phyloP scores from a whole-genome alignment of 768 basidiomycete genomes.

The Erythrobasidium yunnanense region DNA sequence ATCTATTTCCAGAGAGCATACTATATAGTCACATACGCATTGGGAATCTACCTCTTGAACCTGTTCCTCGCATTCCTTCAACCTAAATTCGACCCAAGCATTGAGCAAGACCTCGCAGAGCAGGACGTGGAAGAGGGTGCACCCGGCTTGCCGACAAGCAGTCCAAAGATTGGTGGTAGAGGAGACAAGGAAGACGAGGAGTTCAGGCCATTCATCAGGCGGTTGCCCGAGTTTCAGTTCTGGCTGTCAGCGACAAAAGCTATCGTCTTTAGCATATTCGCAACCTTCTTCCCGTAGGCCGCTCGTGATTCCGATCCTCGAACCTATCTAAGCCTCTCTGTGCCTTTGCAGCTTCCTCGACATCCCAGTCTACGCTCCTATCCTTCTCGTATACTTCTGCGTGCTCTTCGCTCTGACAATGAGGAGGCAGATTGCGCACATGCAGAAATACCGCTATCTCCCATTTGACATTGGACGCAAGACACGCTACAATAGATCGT shows the following conservation, averaged over 20 bases:
- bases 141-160: constrained; percentile 44
- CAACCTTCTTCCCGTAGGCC: constrained; percentile 73
- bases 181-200: constrained; percentile 72
- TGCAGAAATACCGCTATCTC: constrained; percentile 82
- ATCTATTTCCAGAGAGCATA: constrained; percentile 69
- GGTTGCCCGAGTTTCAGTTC: constrained; percentile 93
- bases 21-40: constrained; percentile 39
- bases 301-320: not conserved
- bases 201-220: constrained; percentile 88
- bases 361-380: constrained; percentile 98
- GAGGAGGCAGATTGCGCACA: constrained; percentile 89
- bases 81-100: constrained; percentile 92
- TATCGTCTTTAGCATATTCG: constrained; percentile 64
- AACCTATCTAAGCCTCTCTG: not conserved
- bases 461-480: constrained; percentile 94
- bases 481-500: constrained; percentile 52
- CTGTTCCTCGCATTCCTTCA: constrained; percentile 93
- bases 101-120: constrained; percentile 82
- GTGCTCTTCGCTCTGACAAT: constrained; percentile 89
- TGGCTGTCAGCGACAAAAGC: constrained; percentile 89
- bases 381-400: constrained; percentile 92
- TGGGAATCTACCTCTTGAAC: constrained; percentile 45
- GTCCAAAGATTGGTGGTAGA: not conserved
- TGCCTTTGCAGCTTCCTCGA: constrained; percentile 52
- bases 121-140: constrained; percentile 93